Percentiles rank a stretch among this genome's conserved stretches.
phyloP scores from a whole-genome alignment of 768 basidiomycete genomes.

The Suillus subaureus region DNA sequence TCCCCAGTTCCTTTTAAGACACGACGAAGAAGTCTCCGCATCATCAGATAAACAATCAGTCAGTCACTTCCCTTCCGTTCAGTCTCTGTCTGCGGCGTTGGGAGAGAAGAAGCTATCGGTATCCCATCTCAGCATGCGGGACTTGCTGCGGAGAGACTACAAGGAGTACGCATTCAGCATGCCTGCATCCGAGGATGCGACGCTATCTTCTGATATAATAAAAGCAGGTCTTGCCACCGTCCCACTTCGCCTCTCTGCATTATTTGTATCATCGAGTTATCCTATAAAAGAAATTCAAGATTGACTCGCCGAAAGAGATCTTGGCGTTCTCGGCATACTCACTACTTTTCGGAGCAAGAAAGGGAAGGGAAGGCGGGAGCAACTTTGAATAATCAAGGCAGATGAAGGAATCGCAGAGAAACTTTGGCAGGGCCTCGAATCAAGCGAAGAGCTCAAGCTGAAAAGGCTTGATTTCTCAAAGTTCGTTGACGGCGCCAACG shows the following conservation, averaged over 20 bases:
- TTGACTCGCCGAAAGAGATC: constrained; percentile 68
- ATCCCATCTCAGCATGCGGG: constrained; percentile 64
- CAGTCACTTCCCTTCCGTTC: constrained; percentile 39
- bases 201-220: constrained; percentile 33
- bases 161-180: constrained; percentile 76
- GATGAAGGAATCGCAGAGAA: constrained; percentile 35
- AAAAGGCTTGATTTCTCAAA: constrained; percentile 39
- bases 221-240: constrained; percentile 83
- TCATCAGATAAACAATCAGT: constrained; percentile 30
- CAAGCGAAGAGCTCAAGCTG: constrained; percentile 50
- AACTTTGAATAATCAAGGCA: constrained; percentile 62
- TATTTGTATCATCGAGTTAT: constrained; percentile 34
- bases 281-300: constrained; percentile 29
- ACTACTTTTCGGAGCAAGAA: constrained; percentile 63
- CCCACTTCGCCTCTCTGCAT: constrained; percentile 60
- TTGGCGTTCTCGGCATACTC: constrained; percentile 78
- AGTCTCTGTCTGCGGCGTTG: constrained; percentile 49
- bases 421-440: constrained; percentile 65
- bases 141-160: constrained; percentile 93
- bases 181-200: constrained; percentile 26
- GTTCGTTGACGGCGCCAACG: constrained; percentile 4
- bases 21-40: constrained; percentile 18
- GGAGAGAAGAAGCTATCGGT: constrained; percentile 64
- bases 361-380: constrained; percentile 66
- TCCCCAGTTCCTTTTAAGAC: constrained; percentile 50